Evolutionary conservation across 164 flowering plant genomes (phyloP).

Genomic region (Vitis labrusca): DNA sequence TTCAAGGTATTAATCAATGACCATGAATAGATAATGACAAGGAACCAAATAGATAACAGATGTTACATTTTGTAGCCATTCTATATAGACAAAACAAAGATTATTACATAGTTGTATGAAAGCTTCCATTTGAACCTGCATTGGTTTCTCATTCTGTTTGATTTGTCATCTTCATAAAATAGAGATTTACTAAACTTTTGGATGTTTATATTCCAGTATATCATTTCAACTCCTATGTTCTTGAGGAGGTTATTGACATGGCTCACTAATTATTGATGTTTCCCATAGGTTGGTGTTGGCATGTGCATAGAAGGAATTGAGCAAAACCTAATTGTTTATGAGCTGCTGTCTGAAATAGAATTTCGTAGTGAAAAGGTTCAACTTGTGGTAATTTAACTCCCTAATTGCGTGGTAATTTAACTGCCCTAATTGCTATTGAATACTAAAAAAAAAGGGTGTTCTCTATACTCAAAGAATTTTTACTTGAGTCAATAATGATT

Average conservation of each 20-base stretch:
- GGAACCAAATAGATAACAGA: neutral
- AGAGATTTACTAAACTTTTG: too few species aligned
- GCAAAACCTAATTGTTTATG: slow-evolving; percentile 92
- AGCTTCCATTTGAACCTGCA: neutral
- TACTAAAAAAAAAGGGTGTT: too few species aligned
- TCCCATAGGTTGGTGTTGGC: slow-evolving; percentile 88
- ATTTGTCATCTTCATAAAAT: neutral
- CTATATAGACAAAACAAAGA: neutral
- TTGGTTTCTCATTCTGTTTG: neutral
- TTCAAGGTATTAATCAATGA: too few species aligned
- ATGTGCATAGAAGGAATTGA: slow-evolving; percentile 99
- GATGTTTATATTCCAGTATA: too few species aligned
- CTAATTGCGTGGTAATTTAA: neutral
- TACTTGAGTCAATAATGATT: too few species aligned
- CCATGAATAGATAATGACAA: neutral
- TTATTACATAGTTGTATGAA: neutral
- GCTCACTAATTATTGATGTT: neutral
- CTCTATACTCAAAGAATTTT: too few species aligned
- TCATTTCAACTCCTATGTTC: too few species aligned
- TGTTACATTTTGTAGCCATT: neutral
- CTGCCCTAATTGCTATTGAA: too few species aligned
- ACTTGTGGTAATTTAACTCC: slow-evolving; percentile 46
- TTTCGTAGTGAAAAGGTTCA: slow-evolving; percentile 66
- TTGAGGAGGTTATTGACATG: too few species aligned
- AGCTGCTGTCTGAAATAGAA: slow-evolving; percentile 96